These are phyloP conservation scores for Tulasnella sp. DNA, from an alignment of 768 basidiomycete genomes.

Conservation along the genomic window DNA sequence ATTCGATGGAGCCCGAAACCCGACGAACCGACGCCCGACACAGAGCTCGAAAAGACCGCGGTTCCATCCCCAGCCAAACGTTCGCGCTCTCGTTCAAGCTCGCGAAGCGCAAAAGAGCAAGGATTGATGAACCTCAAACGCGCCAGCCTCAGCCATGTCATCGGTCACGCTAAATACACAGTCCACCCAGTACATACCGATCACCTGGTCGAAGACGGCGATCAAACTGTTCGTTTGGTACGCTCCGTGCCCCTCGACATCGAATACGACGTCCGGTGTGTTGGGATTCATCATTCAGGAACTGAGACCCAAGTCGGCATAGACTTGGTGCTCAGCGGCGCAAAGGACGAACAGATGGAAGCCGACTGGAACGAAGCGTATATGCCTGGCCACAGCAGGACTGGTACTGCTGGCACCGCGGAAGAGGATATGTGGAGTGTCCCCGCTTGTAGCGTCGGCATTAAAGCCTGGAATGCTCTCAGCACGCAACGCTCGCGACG, in stretches of 20 bases:
- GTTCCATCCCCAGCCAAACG: background rate
- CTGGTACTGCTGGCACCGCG: background rate
- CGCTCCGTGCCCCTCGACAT: conserved; percentile 1
- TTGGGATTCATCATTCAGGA: conserved; percentile 3
- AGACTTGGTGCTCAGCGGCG: background rate
- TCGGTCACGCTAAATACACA: background rate
- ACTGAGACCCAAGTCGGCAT: background rate
- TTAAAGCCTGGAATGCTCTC: background rate
- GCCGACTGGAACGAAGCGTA: background rate
- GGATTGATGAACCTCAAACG: background rate
- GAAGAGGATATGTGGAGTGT: background rate
- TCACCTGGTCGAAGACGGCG: background rate
- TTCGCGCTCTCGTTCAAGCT: background rate
- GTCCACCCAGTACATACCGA: background rate
- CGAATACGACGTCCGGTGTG: conserved; percentile 4
- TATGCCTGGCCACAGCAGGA: background rate
- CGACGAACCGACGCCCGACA: background rate
- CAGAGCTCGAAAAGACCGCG: background rate
- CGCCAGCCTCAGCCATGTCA: background rate
- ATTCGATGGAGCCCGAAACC: background rate
- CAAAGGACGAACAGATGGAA: background rate
- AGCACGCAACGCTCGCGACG: background rate
- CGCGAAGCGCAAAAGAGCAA: background rate
- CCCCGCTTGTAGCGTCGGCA: background rate
- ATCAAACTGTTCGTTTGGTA: background rate